Conservation (phyloP, 768 basidiomycete species). For the Boletus sp. region DNA sequence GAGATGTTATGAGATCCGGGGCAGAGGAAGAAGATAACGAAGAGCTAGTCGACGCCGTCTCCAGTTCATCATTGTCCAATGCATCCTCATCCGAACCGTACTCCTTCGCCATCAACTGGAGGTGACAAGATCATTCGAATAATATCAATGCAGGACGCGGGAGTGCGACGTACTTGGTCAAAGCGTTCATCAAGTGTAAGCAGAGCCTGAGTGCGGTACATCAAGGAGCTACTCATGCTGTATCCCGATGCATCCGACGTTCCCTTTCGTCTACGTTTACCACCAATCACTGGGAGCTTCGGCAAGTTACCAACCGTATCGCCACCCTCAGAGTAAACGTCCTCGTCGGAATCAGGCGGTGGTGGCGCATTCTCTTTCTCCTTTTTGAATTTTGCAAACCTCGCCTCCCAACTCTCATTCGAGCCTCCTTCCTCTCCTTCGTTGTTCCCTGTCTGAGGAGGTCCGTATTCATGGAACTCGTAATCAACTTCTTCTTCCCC, state of each 20-base stretch:
- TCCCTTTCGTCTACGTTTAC: slow-evolving; percentile 67
- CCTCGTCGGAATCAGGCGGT: slow-evolving; percentile 46
- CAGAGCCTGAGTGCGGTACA: slow-evolving; percentile 88
- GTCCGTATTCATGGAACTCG: slow-evolving; percentile 56
- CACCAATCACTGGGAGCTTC: slow-evolving; percentile 73
- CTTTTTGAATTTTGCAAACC: slow-evolving; percentile 77
- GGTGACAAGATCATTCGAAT: not conserved
- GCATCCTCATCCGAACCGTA: slow-evolving; percentile 63
- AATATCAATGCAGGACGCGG: not conserved
- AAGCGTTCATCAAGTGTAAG: slow-evolving; percentile 90
- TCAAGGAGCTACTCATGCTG: slow-evolving; percentile 96
- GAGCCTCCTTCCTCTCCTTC: slow-evolving; percentile 31
- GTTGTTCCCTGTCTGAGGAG: slow-evolving; percentile 15
- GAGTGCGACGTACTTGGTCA: slow-evolving; percentile 68
- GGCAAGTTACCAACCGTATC: slow-evolving; percentile 83
- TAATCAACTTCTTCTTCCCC: slow-evolving; percentile 61
- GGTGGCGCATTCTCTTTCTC: slow-evolving; percentile 30
- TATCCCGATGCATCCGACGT: slow-evolving; percentile 88
- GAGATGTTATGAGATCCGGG: slow-evolving; percentile 72
- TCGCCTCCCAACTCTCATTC: slow-evolving; percentile 64
- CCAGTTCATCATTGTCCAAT: slow-evolving; percentile 48
- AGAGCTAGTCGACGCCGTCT: slow-evolving; percentile 36
- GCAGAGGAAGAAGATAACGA: slow-evolving; percentile 53
- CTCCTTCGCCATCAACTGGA: slow-evolving; percentile 71
- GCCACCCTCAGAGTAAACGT: slow-evolving; percentile 59